phyloP scores from a whole-genome alignment of 2,329 filamentous ascomycete genomes.

The Rachicladosporium sp. region DNA sequence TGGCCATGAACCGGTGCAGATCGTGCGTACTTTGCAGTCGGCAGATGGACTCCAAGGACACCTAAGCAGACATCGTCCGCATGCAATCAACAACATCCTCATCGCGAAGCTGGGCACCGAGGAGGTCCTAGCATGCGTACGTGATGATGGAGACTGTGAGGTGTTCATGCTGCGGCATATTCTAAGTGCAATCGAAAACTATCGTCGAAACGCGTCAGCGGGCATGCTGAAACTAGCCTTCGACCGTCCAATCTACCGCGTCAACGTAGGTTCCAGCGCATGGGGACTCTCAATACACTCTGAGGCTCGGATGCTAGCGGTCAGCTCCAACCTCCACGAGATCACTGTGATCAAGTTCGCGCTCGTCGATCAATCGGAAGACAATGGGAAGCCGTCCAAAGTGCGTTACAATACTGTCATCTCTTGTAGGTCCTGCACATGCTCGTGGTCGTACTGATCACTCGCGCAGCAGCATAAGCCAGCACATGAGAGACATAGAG shows the following conservation, averaged over 20 bases:
- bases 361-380: slow-evolving; percentile 27
- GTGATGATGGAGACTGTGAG: slow-evolving; percentile 46
- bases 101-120: slow-evolving; percentile 32
- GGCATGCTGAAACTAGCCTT: too few relatives aligned
- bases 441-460: too few relatives aligned
- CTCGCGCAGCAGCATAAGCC: too few relatives aligned
- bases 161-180: slow-evolving; percentile 28
- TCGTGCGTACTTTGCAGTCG: slow-evolving; percentile 28
- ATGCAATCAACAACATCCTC: slow-evolving; percentile 33
- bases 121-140: slow-evolving; percentile 37
- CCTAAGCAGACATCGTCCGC: slow-evolving; percentile 27
- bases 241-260: slow-evolving; percentile 51
- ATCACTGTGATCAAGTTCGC: slow-evolving; percentile 50
- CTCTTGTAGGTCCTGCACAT: too few relatives aligned
- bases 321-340: slow-evolving; percentile 61
- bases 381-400: too few relatives aligned
- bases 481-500: not conserved
- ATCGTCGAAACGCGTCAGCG: slow-evolving; percentile 23
- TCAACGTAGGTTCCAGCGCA: slow-evolving; percentile 65
- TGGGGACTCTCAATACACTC: slow-evolving; percentile 83
- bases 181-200: slow-evolving; percentile 15
- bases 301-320: slow-evolving; percentile 70
- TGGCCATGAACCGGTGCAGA: slow-evolving; percentile 25
- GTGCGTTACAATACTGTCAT: too few relatives aligned
- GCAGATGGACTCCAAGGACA: slow-evolving; percentile 17